Conservation (phyloP, 306 rosid species). For the Purshia tridentata region DNA sequence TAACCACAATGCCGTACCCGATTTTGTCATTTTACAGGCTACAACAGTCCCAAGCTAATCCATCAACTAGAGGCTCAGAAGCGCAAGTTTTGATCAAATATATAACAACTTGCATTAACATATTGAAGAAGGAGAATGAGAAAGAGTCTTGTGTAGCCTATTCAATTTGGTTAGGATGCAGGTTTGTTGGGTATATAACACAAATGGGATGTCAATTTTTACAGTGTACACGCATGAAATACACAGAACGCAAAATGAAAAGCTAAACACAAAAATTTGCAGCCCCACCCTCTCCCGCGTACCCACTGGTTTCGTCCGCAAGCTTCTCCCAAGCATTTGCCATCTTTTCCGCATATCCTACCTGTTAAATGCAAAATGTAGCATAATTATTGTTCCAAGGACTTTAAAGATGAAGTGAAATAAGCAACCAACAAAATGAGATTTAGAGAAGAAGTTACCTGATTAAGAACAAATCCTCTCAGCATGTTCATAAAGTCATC, state of each 20-base stretch:
- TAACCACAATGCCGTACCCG: too few species aligned
- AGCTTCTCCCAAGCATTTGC: constrained; percentile 79
- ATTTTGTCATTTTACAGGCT: too few species aligned
- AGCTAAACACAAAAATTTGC: constrained; percentile 29
- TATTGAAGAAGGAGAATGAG: not conserved
- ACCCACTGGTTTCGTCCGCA: constrained; percentile 64
- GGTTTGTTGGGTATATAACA: constrained; percentile 12
- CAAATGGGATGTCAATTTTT: constrained; percentile 15
- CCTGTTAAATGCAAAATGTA: constrained; percentile 38
- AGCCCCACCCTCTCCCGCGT: constrained; percentile 43
- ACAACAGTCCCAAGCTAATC: too few species aligned
- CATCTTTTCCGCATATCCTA: constrained; percentile 88
- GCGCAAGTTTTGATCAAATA: not conserved
- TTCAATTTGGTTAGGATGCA: constrained; percentile 1
- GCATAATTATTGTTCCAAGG: not conserved
- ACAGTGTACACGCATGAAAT: constrained; percentile 3
- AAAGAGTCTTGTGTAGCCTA: not conserved
- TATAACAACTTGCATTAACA: too few species aligned
- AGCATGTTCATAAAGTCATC: constrained; percentile 75
- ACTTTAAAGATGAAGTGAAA: not conserved
- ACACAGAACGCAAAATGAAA: not conserved
- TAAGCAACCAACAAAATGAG: not conserved
- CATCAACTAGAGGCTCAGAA: too few species aligned
- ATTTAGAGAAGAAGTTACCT: constrained; percentile 22
- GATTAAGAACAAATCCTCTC: constrained; percentile 67